Base-by-base conservation (phyloP, 2,329 filamentous ascomycete species). In the Pezicula rhizophila region DNA sequence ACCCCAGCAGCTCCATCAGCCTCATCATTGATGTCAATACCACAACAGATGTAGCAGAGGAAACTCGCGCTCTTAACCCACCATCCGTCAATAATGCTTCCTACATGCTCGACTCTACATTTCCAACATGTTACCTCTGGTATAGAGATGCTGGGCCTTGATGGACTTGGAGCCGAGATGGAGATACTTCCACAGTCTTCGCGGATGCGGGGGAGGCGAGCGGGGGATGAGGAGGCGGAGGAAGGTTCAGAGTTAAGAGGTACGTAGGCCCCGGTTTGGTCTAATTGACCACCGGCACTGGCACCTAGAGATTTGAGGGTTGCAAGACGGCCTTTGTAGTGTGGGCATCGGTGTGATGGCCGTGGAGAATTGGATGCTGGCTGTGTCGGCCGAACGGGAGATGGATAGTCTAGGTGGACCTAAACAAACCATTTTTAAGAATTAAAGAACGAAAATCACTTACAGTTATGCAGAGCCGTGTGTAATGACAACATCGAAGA, bases 1-100 rank as follows among this genome's bases (percentile, higher is more conserved):
- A 10, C 28, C 28, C 28, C 28, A 12, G 8, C 28, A 11, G 28
- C 8, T 31, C 28, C 28, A 23, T 17, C 38, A 40, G n/a, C 11
- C 38, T 51, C 46, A 33, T 57, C 57, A n/a, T 60, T 53, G n/a
- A 56, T 38, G 44, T 57, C 52, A 39, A 52, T 45, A 8, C 57
- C 60, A 52, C 60, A 63, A 37, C 60, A 63, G 17, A 57, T 40
- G 46, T 58, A 56, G 28, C 56, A 61, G 3, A 58, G 2, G 42
- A 55, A 54, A 15, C 58, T 45, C 2, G 48, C 45, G 15, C 46
- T 50, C 7, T 45, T 42, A 10, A 49, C 34, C 48, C 56, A 58
- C 51, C 52, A 59, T 37, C 51, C 18, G 45, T 63, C 48, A 34
- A 59, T 26, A 47, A 58, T 50, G 38, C 57, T 45, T 40, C 55